These are phyloP conservation scores for Melanogaster broomeanus DNA, from an alignment of 768 basidiomycete genomes.

Conservation along the genomic window DNA sequence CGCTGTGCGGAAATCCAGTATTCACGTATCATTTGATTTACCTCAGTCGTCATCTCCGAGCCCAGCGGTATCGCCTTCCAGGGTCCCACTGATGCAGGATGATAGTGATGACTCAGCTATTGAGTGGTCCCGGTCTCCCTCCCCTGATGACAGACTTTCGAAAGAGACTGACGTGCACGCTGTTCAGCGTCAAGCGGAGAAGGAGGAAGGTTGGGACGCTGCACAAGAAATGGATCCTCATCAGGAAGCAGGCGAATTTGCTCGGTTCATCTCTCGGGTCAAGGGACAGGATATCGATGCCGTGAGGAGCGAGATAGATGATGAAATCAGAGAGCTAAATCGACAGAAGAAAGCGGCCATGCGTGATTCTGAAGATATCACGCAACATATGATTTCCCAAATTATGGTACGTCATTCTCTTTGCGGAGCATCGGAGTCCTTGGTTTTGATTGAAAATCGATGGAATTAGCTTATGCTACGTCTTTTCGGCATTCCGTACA, in stretches of 20 bases:
- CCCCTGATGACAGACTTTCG: constrained; percentile 21
- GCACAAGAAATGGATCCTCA: constrained; percentile 83
- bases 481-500: constrained; percentile 95
- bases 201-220: constrained; percentile 68
- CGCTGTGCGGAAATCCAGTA: not conserved
- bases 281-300: constrained; percentile 82
- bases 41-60: constrained; percentile 11
- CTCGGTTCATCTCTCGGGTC: constrained; percentile 88
- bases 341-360: constrained; percentile 85
- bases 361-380: constrained; percentile 94
- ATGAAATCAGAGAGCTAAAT: constrained; percentile 82
- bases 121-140: constrained; percentile 44
- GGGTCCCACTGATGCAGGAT: constrained; percentile 8
- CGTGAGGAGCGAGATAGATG: constrained; percentile 87
- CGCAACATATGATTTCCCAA: constrained; percentile 92
- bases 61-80: constrained; percentile 1
- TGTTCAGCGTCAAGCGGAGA: constrained; percentile 21
- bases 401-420: constrained; percentile 51
- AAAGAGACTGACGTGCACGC: constrained; percentile 7
- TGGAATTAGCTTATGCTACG: constrained; percentile 75
- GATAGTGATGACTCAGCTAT: constrained; percentile 26
- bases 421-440: constrained; percentile 1
- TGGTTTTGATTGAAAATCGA: constrained; percentile 7
- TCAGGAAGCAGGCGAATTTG: constrained; percentile 87
- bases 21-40: constrained; percentile 4